Conservation (phyloP, 163 green algal genomes). For the Trebouxiophyceae sp. region DNA sequence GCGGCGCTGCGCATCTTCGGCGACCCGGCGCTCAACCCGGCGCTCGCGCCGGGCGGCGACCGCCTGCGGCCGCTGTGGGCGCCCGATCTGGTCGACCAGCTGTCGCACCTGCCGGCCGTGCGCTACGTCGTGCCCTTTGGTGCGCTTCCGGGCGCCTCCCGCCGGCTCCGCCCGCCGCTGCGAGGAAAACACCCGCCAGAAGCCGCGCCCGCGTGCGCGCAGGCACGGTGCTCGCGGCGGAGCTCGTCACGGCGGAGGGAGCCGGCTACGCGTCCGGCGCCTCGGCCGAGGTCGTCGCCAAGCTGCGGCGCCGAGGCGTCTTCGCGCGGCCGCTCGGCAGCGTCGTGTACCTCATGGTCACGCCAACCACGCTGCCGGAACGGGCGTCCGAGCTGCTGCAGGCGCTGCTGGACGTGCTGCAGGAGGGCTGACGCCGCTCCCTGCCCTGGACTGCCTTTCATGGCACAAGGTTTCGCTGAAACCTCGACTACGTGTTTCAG, state of each 20-base stretch:
- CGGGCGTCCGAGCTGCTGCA: slow-evolving; percentile 1
- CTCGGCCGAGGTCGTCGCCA: slow-evolving; percentile 32
- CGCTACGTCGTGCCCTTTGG: slow-evolving; percentile 38
- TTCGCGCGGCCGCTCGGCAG: slow-evolving; percentile 69
- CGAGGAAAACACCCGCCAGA: no score
- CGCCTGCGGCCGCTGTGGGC: slow-evolving; percentile 63
- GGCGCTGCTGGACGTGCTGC: neutral
- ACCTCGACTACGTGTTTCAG: no score
- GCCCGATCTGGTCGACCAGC: slow-evolving; percentile 18
- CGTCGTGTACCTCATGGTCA: slow-evolving; percentile 84
- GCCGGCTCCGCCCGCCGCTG: no score
- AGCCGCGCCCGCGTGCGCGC: no score
- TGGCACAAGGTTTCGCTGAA: no score
- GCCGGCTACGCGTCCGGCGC: slow-evolving; percentile 41
- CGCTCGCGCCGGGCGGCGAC: slow-evolving; percentile 20
- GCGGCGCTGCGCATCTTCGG: slow-evolving; percentile 53
- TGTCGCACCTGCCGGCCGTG: slow-evolving; percentile 50
- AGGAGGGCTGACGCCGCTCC: no score
- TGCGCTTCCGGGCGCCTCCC: neutral
- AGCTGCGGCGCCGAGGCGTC: slow-evolving; percentile 44
- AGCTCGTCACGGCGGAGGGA: slow-evolving; percentile 37
- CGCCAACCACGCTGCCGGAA: slow-evolving; percentile 49
- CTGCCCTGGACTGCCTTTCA: no score
- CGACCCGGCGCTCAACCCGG: slow-evolving; percentile 53
- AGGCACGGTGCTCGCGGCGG: slow-evolving; percentile 74